Conservation (phyloP, 2,329 filamentous ascomycete genomes). For the Arthrobotrys entomopaga region DNA sequence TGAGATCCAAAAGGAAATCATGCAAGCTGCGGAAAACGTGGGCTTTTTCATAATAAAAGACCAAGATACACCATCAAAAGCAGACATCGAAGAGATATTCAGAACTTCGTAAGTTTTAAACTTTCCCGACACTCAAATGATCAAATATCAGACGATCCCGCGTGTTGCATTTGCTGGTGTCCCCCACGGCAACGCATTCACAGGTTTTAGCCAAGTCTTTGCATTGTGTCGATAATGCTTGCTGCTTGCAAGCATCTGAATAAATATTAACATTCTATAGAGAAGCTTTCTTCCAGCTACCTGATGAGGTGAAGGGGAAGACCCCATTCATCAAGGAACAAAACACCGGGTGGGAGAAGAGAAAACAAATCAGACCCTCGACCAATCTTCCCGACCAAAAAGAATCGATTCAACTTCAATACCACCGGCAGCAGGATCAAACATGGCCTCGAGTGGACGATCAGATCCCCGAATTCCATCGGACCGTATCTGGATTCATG, state of each 20-base stretch:
- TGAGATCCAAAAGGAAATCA: constrained; percentile 67
- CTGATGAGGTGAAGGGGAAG: constrained; percentile 66
- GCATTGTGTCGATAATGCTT: constrained; percentile 60
- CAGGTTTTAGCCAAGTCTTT: background rate
- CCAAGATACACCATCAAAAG: constrained; percentile 66
- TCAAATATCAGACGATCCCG: no score
- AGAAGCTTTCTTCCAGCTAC: constrained; percentile 68
- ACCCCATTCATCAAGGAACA: constrained; percentile 67
- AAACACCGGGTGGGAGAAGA: constrained; percentile 73
- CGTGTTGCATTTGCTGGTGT: constrained; percentile 45
- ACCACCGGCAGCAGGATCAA: constrained; percentile 67
- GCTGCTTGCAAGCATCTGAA: constrained; percentile 61
- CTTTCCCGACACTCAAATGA: background rate
- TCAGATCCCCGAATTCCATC: constrained; percentile 66
- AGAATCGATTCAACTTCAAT: constrained; percentile 73
- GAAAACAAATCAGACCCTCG: constrained; percentile 69
- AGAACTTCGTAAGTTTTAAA: constrained; percentile 55
- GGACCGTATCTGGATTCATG: constrained; percentile 67
- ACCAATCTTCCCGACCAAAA: constrained; percentile 71
- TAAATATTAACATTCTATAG: constrained; percentile 59
- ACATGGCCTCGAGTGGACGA: constrained; percentile 67
- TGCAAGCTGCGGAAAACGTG: constrained; percentile 68
- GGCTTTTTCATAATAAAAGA: constrained; percentile 71
- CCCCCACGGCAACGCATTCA: constrained; percentile 48
- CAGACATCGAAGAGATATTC: constrained; percentile 64